Evolutionary conservation across 106 monocot genomes (phyloP), one percentile per base, ranked within the genome.

Genomic region (Chionographis japonica): DNA sequence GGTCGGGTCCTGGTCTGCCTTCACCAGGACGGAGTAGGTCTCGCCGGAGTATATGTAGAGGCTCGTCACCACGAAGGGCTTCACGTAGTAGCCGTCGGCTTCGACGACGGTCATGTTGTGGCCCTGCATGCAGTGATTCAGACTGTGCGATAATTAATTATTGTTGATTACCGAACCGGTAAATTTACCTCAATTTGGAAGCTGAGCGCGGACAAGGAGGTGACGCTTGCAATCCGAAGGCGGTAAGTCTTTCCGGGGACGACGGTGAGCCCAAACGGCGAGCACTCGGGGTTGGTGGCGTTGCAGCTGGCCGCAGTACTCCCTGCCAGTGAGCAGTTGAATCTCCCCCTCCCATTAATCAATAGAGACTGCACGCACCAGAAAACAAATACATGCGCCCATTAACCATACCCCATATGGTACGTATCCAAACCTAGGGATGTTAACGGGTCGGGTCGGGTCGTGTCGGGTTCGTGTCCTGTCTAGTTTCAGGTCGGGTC

Each of bases 21-120:
- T 89, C 3, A 91, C 12, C 0, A 95, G 77, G 0, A 95, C 88
- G 16, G 94, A 95, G 77, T 95, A 95, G 1, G 86, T 88, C 88
- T 95, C 94, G 20, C 91, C 94, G 20, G 94, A 91, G 88, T 95
- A 95, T 41, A 88, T 79, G 66, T 79, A 79, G 43, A 95, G 78
- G 70, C 67, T 95, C 58, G 78, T 86, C 40, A 88, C 79, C 0
- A 80, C 78, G 19, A 95, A 75, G 0, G 94, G 94, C 36, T 83
- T 69, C 6, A 88, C 84, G 56, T 88, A 91, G 68, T 91, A 58
- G 14, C 94, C 88, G 52, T 91, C 94, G 0, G 94, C 80, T 69
- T 95, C 91, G 0, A 95, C 88, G 0, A 95, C 79, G 0, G 86
- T 91, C 86, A 95, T 69, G 43, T 81, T 77, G 55, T 94, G 94